Conservation (phyloP, 495 filamentous ascomycete species). For the Penicillium canescens region DNA sequence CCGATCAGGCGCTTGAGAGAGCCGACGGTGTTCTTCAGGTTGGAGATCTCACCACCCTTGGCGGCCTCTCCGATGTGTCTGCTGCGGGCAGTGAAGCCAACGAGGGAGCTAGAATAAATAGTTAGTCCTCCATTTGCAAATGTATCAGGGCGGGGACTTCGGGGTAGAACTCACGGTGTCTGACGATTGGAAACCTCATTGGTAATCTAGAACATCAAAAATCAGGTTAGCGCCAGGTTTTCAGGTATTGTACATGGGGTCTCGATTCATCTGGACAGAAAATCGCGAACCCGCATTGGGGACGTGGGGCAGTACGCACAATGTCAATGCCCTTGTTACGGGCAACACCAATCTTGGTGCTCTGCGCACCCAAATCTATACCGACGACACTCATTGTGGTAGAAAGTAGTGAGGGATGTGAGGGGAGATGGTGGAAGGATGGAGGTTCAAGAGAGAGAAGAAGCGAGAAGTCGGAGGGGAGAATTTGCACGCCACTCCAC, state of each 20-base stretch:
- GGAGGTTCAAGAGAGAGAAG: slow-evolving; percentile 23
- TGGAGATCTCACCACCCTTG: slow-evolving; percentile 98
- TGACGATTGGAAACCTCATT: slow-evolving; percentile 99
- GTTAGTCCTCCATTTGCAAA: slow-evolving; percentile 22
- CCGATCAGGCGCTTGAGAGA: slow-evolving; percentile 91
- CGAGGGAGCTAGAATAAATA: slow-evolving; percentile 67
- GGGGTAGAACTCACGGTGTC: slow-evolving; percentile 75
- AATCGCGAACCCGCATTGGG: not conserved
- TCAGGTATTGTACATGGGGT: not conserved
- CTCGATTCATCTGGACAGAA: not conserved
- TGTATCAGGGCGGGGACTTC: slow-evolving; percentile 6
- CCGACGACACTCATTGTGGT: slow-evolving; percentile 75
- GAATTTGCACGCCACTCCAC: slow-evolving; percentile 46
- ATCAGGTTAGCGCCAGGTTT: slow-evolving; percentile 23
- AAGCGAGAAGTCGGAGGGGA: slow-evolving; percentile 35
- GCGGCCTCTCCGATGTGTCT: slow-evolving; percentile 92
- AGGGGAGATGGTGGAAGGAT: slow-evolving; percentile 15
- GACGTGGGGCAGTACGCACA: slow-evolving; percentile 62
- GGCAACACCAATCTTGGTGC: slow-evolving; percentile 96
- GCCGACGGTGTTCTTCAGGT: slow-evolving; percentile 96
- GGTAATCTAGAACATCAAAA: slow-evolving; percentile 65
- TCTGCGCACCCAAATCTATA: slow-evolving; percentile 95
- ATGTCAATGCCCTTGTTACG: slow-evolving; percentile 99
- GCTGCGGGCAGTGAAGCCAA: slow-evolving; percentile 90
- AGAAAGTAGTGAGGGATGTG: slow-evolving; percentile 18